Evolutionary conservation across 441 rosid species (phyloP).

Genomic region (Pelargonium australe): DNA sequence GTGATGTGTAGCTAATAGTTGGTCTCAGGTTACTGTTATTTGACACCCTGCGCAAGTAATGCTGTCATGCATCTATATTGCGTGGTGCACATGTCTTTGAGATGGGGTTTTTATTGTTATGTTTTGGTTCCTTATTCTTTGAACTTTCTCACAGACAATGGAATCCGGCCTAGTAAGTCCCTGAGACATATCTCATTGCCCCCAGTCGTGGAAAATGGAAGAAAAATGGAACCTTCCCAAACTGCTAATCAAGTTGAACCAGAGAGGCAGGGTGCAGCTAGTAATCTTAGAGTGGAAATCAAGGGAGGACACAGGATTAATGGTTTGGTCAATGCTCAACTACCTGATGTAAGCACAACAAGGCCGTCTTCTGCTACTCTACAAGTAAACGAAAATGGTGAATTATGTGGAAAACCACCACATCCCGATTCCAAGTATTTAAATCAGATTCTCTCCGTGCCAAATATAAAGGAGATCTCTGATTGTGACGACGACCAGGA

Average conservation of each 20-base stretch:
- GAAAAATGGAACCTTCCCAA: conserved; percentile 32
- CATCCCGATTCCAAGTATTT: conserved; percentile 53
- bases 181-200: conserved; percentile 27
- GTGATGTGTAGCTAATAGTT: conserved; percentile 14
- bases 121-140: conserved; percentile 25
- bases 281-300: conserved; percentile 27
- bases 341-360: conserved; percentile 17
- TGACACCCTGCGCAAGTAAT: background rate
- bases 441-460: conserved; percentile 44
- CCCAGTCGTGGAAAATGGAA: conserved; percentile 41
- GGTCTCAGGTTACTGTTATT: conserved; percentile 5
- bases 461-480: conserved; percentile 33
- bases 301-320: conserved; percentile 37
- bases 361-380: conserved; percentile 22
- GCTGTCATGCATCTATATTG: background rate
- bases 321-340: conserved; percentile 32
- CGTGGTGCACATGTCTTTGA: background rate
- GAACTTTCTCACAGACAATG: conserved; percentile 45
- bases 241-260: conserved; percentile 24
- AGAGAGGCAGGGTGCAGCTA: conserved; percentile 27
- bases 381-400: conserved; percentile 32
- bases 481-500: conserved; percentile 33
- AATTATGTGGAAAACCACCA: conserved; percentile 34
- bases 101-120: conserved; percentile 4
- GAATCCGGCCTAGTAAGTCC: conserved; percentile 37